Evolutionary conservation across 352 stramenopile species (phyloP).

Genomic region (Aphanomyces stellatus): DNA sequence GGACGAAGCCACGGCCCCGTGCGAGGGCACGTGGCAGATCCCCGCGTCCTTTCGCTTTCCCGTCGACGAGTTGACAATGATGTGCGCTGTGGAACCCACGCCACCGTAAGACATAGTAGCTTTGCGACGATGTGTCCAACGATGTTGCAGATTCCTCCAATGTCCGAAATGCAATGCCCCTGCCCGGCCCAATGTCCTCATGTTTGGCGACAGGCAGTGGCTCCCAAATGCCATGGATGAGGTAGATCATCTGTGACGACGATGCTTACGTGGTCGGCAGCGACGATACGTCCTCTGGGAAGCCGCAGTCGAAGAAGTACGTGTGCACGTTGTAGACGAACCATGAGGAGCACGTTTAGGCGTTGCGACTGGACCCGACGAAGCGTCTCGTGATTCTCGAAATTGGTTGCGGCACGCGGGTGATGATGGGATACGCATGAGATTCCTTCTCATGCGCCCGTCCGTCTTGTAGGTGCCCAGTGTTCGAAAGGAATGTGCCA

Average conservation of each 20-base stretch:
- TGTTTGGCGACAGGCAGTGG: constrained; percentile 87
- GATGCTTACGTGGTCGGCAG: constrained; percentile 26
- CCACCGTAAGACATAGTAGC: not conserved
- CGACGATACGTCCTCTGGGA: constrained; percentile 69
- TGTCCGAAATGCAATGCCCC: constrained; percentile 39
- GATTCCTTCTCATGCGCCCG: no score
- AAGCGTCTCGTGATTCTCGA: constrained; percentile 68
- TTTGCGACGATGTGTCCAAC: constrained; percentile 3
- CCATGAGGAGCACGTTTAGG: constrained; percentile 26
- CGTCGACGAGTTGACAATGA: constrained; percentile 62
- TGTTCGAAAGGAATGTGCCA: constrained; percentile 70
- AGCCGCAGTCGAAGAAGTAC: constrained; percentile 45
- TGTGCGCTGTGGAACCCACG: constrained; percentile 23
- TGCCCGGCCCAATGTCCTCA: constrained; percentile 82
- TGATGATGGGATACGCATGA: no score
- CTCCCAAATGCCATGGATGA: constrained; percentile 61
- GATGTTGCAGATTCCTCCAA: constrained; percentile 33
- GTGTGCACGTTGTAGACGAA: not conserved
- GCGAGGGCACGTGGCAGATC: constrained; percentile 38
- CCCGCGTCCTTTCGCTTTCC: constrained; percentile 44
- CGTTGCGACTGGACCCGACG: constrained; percentile 48
- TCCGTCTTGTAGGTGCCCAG: constrained; percentile 47
- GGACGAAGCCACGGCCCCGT: constrained; percentile 30
- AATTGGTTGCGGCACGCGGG: constrained; percentile 69
- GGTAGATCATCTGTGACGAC: constrained; percentile 29